Base-by-base conservation (phyloP, 1,139 yeast species). In the Zygotorulaspora mrakii region DNA sequence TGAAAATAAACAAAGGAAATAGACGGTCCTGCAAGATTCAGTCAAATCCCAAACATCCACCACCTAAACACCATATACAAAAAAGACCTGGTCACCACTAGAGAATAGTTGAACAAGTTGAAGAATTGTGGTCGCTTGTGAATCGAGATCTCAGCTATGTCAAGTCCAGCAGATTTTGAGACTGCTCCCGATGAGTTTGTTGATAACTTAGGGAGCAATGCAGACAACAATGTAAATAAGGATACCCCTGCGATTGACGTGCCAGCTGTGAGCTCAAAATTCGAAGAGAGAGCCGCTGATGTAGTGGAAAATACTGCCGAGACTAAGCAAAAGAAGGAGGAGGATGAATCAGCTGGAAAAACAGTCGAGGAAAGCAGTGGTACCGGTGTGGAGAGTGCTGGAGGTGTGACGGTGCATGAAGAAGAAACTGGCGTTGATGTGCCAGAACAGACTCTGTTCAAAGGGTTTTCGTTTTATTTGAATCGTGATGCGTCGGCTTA, bases 161-260 rank as follows among this genome's bases (percentile, higher is more conserved):
- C 50, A 16, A 36, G 44, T 34, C 46, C 48, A 25, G 34, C 46
- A 30, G 56, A 52, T 26, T 52, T 46, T 34, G 55, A 50, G 17
- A 50, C 54, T 20, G 53, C 56, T 27, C 46, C 50, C 11, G 54
- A 47, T 33, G 48, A 48, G 33, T 55, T 43, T 39, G 57, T 50
- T 7, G 57, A 54, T 42, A 48, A 53, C 10, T 13, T 44, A 26
- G 50, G 45, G 8, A 26, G 35, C 14, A 38, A 31, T 20, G 31
- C 33, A 23, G 33, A 17, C 14, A 33, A 17, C 16, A 30, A 16
- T 10, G 23, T 28, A 28, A 12, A 11, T 17, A 26, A 17, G 17
- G 43, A 12, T 11, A 13, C 30, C 17, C 16, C 31, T 23, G 13
- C 28, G 17, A 25, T 20, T 23, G 13, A 34, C 10, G 24, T 23